A percentile compares a stretch with the other conserved stretches of the same genome.
Conservation (phyloP, 495 filamentous ascomycete genomes). For the Trichoderma virens region DNA sequence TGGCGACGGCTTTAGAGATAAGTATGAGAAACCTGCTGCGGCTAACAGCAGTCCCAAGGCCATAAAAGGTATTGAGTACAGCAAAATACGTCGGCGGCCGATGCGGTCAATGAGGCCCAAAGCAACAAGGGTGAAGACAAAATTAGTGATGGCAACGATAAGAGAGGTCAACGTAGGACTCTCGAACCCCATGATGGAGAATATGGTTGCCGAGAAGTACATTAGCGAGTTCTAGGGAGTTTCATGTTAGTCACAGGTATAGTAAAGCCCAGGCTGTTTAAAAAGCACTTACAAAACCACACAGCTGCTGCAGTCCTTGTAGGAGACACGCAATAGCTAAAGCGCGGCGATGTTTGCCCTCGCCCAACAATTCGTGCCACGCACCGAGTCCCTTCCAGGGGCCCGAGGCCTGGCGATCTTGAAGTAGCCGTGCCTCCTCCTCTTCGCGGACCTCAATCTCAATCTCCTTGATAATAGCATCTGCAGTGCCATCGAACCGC, state of each 20-base stretch:
- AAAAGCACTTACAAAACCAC: constrained; percentile 62
- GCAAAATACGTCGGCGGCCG: constrained; percentile 71
- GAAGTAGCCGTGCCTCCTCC: constrained; percentile 37
- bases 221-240: constrained; percentile 70
- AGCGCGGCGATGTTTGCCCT: constrained; percentile 66
- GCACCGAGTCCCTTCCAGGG: constrained; percentile 31
- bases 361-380: constrained; percentile 46
- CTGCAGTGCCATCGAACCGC: constrained; percentile 34
- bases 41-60: constrained; percentile 58
- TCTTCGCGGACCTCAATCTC: constrained; percentile 64
- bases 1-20: constrained; percentile 23
- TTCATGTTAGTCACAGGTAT: no score
- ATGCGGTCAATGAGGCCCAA: constrained; percentile 73
- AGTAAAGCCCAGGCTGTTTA: no score
- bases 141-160: constrained; percentile 76
- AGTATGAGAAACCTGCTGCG: constrained; percentile 56
- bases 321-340: constrained; percentile 77
- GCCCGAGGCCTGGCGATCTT: constrained; percentile 21
- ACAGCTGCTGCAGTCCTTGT: constrained; percentile 83
- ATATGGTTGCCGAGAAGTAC: constrained; percentile 93
- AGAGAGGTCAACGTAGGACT: constrained; percentile 76
- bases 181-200: constrained; percentile 68
- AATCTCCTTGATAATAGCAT: constrained; percentile 53
- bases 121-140: constrained; percentile 68
- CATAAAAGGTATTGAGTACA: constrained; percentile 85